These are phyloP conservation scores for Kalanchoe fedtschenkoi DNA, from an alignment of 164 flowering plant species.

Conservation along the genomic window DNA sequence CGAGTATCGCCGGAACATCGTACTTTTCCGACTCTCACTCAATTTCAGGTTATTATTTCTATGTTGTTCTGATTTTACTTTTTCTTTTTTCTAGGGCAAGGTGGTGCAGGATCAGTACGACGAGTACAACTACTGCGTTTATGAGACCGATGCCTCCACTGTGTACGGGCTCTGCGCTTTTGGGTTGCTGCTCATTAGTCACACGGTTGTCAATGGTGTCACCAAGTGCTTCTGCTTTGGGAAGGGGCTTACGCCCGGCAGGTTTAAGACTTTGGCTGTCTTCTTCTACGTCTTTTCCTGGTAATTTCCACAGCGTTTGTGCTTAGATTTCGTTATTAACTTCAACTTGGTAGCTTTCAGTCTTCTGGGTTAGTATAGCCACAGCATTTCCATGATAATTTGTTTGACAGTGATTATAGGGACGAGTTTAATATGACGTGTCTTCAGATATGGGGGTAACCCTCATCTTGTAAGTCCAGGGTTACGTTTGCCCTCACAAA, in stretches of 20 bases:
- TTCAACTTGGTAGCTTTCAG: too few relatives aligned
- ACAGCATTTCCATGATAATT: too few relatives aligned
- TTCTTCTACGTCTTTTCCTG: constrained; percentile 68
- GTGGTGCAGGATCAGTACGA: constrained; percentile 75
- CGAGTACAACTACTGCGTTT: constrained; percentile 62
- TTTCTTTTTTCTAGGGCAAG: constrained; percentile 30
- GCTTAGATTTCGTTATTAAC: too few relatives aligned
- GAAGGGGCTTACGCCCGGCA: constrained; percentile 45
- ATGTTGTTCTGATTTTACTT: neutral
- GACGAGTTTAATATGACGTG: too few relatives aligned
- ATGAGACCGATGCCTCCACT: constrained; percentile 71
- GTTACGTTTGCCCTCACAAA: too few relatives aligned
- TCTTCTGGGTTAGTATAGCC: too few relatives aligned
- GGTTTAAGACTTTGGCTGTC: constrained; percentile 33
- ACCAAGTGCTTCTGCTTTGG: constrained; percentile 87
- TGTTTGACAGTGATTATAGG: too few relatives aligned
- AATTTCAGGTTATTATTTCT: too few relatives aligned
- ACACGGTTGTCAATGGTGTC: constrained; percentile 52
- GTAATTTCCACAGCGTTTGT: constrained; percentile 19
- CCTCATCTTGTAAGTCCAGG: too few relatives aligned
- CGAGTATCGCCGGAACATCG: constrained; percentile 68
- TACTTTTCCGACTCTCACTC: constrained; percentile 21
- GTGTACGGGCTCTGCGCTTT: constrained; percentile 73
- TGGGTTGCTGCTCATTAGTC: constrained; percentile 57
- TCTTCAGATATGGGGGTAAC: too few relatives aligned